phyloP scores from a whole-genome alignment of 305 asterid species.

The Fraxinus xanthoxyloides region DNA sequence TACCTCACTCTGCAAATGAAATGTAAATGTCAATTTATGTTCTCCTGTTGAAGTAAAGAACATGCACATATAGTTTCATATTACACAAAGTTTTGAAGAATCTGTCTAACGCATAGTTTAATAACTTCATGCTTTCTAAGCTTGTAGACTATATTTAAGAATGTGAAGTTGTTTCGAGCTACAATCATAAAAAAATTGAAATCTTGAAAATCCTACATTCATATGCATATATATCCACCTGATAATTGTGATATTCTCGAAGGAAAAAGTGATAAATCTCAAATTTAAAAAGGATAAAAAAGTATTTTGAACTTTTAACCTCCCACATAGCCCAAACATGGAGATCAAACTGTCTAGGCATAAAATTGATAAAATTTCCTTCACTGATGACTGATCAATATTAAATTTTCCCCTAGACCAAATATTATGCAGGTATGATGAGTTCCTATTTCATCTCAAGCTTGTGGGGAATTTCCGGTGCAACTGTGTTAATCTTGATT shows the following conservation, averaged over 20 bases:
- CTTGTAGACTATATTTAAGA: background rate
- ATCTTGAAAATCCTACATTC: background rate
- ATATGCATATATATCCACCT: background rate
- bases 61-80: constrained; percentile 9
- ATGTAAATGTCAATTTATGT: constrained; percentile 9
- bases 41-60: constrained; percentile 7
- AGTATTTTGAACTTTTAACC: background rate
- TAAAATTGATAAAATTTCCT: background rate
- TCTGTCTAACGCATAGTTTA: background rate
- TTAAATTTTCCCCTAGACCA: background rate
- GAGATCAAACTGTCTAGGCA: background rate
- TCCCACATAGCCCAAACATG: background rate
- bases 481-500: background rate
- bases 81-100: background rate
- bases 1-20: constrained; percentile 60
- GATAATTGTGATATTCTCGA: background rate
- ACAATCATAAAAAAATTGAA: background rate
- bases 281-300: background rate
- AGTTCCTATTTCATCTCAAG: background rate
- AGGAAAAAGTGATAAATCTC: background rate
- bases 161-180: background rate
- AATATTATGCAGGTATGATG: background rate
- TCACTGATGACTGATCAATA: background rate
- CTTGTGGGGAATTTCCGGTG: background rate
- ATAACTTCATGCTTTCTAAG: background rate